Base-by-base conservation (phyloP, 73 alveolate species). In the Breviolum minutum region DNA sequence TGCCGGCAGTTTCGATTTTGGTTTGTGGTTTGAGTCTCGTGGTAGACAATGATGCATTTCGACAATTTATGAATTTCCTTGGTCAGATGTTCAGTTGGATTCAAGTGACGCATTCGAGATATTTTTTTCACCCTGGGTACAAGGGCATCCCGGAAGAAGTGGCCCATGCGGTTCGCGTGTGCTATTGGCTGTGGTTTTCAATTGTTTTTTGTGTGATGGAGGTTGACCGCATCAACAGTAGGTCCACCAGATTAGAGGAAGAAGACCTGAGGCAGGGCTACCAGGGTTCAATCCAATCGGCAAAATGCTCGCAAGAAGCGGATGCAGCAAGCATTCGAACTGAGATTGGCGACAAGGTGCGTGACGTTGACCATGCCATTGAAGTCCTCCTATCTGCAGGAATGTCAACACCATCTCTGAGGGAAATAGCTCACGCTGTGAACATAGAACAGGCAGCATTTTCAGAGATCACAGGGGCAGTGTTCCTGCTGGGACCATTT, bases 351-450 rank as follows among this genome's bases (percentile, higher is more conserved):
- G 13, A 22, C 63, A 22, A 86, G 77, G 73, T 63, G 73, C n/a
- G 19, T 19, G 63, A 61, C 12, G 95, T 86, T 17, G 95, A 86
- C 95, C 73, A 86, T 27, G 91, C 91, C 8, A 30, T 81, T 19
- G 70, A 81, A 8, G 90, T 81, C 70, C 70, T 81, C 30, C 69
- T 81, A 27, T 7, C 90, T 13, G 90, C 90, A 6, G 90, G 90
- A 66, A 81, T 81, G 90, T 81, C 90, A 11, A 81, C 90, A 19
- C 90, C 90, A 81, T 40, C 90, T 9, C 90, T 81, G 90, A 81
- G 90, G 70, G 90, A 81, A 6, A 81, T 81, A 17, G 90, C 90
- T 29, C 90, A 54, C 73, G 12, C 70, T 8, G 90, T 81, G 40
- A 70, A 82, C n/a, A 82, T 82, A 68, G 48, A 82, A 22, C 91